These are phyloP conservation scores for Grammothele lineata DNA, from an alignment of 768 basidiomycete genomes.

Conservation along the genomic window DNA sequence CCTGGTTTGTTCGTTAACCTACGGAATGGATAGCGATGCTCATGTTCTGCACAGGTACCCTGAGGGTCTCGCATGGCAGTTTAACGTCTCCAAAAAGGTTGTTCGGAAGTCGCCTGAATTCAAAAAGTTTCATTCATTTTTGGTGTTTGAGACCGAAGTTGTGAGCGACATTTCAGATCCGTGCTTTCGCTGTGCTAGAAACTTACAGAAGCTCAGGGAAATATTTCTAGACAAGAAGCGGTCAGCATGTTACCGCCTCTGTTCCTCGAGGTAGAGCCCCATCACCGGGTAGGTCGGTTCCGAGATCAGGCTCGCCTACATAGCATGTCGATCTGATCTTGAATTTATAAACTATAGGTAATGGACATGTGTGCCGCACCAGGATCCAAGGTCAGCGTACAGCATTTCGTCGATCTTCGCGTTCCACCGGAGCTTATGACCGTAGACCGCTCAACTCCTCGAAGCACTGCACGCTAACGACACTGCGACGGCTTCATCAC, in stretches of 20 bases:
- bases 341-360: conserved; percentile 39
- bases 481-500: conserved; percentile 55
- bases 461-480: conserved; percentile 89
- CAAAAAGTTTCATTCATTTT: conserved; percentile 91
- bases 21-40: too few relatives aligned
- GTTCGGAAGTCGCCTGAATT: conserved; percentile 86
- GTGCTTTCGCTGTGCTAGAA: not conserved
- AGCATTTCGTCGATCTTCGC: too few relatives aligned
- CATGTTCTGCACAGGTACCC: conserved; percentile 66
- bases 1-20: conserved; percentile 54
- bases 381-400: conserved; percentile 97
- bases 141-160: conserved; percentile 97
- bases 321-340: too few relatives aligned
- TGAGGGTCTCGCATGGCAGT: conserved; percentile 92
- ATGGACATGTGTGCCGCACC: conserved; percentile 99
- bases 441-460: conserved; percentile 88
- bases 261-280: conserved; percentile 89
- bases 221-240: conserved; percentile 93
- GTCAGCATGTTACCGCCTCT: conserved; percentile 99
- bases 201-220: conserved; percentile 55
- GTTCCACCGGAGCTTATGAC: too few relatives aligned
- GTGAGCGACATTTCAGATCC: conserved; percentile 40
- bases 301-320: too few relatives aligned
- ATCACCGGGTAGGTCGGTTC: conserved; percentile 69
- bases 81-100: conserved; percentile 86